A percentile compares a stretch with the other conserved stretches of the same genome.
These are phyloP conservation scores for barrel medic (Medicago truncatula) DNA, from an alignment of 306 rosid species.

Conservation along the genomic window DNA sequence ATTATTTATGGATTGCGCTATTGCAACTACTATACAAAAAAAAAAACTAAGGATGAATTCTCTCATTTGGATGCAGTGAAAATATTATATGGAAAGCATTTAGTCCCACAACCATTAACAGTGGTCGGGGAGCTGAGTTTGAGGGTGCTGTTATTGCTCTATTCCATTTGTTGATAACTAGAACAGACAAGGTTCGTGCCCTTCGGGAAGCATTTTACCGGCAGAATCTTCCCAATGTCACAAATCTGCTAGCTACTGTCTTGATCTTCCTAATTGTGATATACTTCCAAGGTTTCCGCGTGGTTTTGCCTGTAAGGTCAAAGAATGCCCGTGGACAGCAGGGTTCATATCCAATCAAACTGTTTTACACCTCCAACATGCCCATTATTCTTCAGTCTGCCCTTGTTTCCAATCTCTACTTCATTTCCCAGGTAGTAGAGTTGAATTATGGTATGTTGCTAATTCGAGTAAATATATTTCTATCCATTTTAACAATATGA, in stretches of 20 bases:
- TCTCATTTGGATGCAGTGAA: slow-evolving; percentile 60
- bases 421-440: slow-evolving; percentile 86
- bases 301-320: slow-evolving; percentile 93
- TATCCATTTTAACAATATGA: slow-evolving; percentile 15
- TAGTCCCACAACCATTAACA: slow-evolving; percentile 94
- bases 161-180: slow-evolving; percentile 85
- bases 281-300: slow-evolving; percentile 97
- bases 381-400: slow-evolving; percentile 98
- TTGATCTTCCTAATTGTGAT: slow-evolving; percentile 83
- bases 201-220: slow-evolving; percentile 91
- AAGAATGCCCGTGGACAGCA: slow-evolving; percentile 97
- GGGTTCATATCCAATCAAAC: slow-evolving; percentile 95
- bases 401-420: slow-evolving; percentile 86
- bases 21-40: too few relatives aligned
- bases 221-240: slow-evolving; percentile 96
- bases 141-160: slow-evolving; percentile 95
- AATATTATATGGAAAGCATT: slow-evolving; percentile 94
- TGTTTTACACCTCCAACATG: slow-evolving; percentile 96
- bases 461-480: slow-evolving; percentile 19
- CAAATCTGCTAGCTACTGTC: slow-evolving; percentile 88
- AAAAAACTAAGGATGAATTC: background rate
- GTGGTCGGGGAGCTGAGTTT: slow-evolving; percentile 96
- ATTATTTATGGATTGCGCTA: too few relatives aligned
- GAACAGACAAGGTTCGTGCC: slow-evolving; percentile 89
- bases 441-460: slow-evolving; percentile 22